Percentiles rank a stretch among this genome's conserved stretches.
These are phyloP conservation scores for Solanum hybrid DNA, from an alignment of 305 asterid species.

Conservation along the genomic window DNA sequence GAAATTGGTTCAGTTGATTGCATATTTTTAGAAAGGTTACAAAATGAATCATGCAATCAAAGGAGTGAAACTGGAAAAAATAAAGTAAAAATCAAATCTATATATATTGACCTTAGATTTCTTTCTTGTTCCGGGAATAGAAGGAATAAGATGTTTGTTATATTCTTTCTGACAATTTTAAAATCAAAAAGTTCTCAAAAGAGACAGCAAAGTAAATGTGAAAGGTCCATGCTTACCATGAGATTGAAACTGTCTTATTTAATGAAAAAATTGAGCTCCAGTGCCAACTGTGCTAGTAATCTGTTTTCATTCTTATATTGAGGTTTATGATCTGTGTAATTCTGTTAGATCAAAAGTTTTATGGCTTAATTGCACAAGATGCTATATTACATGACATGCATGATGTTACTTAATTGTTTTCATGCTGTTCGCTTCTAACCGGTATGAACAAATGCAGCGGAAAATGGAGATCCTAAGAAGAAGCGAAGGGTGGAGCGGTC, in stretches of 20 bases:
- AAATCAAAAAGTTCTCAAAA: background rate
- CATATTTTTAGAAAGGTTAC: background rate
- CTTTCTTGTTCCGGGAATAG: background rate
- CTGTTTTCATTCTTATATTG: background rate
- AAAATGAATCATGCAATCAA: background rate
- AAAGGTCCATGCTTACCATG: background rate
- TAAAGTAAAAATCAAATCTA: background rate
- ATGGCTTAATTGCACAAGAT: background rate
- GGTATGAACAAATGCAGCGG: constrained; percentile 36
- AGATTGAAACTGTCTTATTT: background rate
- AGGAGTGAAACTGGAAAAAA: background rate
- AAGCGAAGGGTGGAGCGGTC: constrained; percentile 85
- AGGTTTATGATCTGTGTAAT: background rate
- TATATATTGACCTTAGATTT: background rate
- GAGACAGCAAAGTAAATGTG: background rate
- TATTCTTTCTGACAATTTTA: background rate
- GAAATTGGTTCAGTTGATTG: background rate
- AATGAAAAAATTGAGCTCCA: background rate
- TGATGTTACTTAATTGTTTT: background rate
- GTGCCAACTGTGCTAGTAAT: background rate
- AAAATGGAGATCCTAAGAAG: constrained; percentile 80
- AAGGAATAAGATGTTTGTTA: background rate
- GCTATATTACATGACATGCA: background rate
- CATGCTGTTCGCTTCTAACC: constrained; percentile 9
- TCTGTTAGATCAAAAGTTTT: background rate